Evolutionary conservation across 306 rosid genomes (phyloP), one percentile per base, ranked within the genome.

Genomic region (Albizia julibrissin): DNA sequence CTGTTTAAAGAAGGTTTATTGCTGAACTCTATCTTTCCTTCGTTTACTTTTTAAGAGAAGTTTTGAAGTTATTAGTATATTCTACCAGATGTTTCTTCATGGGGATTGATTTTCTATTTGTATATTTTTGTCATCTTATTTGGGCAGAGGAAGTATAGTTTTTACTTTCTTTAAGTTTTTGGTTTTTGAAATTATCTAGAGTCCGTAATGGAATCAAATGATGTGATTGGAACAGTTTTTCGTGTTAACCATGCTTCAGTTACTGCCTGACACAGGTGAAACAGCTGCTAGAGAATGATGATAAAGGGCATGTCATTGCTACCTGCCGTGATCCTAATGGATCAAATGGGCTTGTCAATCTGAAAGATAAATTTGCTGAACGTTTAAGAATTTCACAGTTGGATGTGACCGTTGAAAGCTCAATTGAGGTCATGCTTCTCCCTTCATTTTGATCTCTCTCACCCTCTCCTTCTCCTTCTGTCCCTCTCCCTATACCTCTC

Each of bases 371-470:
- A 82, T 93, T 86, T 82, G 47, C 72, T 10, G 90, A 91, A 54
- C 91, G 98, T 69, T 93, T 95, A 68, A 84, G 81, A 77, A 73
- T 92, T 80, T 80, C 84, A 83, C 90, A 74, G 3, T 84, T 92
- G 90, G 98, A 95, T 84, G 61, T 93, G 84, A 95, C 98, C 14
- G 69, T 73, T 80, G 98, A 95, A 88, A 91, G 87, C 88, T 90
- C 97, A 80, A 92, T 95, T 83, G 87, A 95, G 98, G 99, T 93
- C 84, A 37, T 46, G 24, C 62, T 75, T 75, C 80, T 72, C 34
- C 42, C 40, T 72, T 22, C 18, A 24, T 42, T 8, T 56, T 7
- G 22, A 1, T 21, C 62, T 21, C 26, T 54, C 61, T 19, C 58
- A 4, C n/a, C 18, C 58, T 5, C 21, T 15, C 54, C 6, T 16